Evolutionary conservation across 2,329 filamentous ascomycete genomes (phyloP).

Genomic region (Bipolaris zeicola): DNA sequence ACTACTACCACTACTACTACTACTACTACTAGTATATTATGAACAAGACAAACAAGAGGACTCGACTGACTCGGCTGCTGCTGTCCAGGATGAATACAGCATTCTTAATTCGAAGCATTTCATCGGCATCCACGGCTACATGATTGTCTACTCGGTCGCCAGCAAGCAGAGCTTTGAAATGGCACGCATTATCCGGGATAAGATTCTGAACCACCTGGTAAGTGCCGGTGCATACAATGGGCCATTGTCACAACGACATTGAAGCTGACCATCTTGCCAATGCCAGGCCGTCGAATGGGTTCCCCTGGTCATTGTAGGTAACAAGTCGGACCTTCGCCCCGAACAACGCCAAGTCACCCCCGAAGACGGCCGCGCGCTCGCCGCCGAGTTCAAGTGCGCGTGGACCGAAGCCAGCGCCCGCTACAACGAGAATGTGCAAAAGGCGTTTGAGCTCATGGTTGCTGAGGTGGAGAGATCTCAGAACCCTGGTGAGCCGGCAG

Average conservation of each 20-base stretch:
- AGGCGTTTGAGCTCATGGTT: conserved; percentile 93
- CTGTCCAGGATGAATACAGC: conserved; percentile 86
- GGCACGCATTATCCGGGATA: conserved; percentile 93
- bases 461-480: conserved; percentile 93
- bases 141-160: conserved; percentile 97
- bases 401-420: conserved; percentile 95
- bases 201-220: conserved; percentile 95
- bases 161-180: conserved; percentile 96
- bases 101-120: conserved; percentile 99
- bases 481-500: conserved; percentile 83
- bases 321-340: conserved; percentile 92
- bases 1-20: too few species aligned
- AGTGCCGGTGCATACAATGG: conserved; percentile 39
- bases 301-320: conserved; percentile 92
- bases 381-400: conserved; percentile 86
- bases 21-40: too few species aligned
- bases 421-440: conserved; percentile 91
- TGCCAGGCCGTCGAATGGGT: conserved; percentile 85
- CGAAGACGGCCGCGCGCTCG: conserved; percentile 83
- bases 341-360: conserved; percentile 89
- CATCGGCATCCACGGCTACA: conserved; percentile 98
- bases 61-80: conserved; percentile 28
- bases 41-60: conserved; percentile 2
- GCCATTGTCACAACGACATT: neutral
- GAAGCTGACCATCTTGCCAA: conserved; percentile 14